A percentile compares a stretch with the other conserved stretches of the same genome.
These are phyloP conservation scores for Phytophthora melonis DNA, from an alignment of 352 stramenopile genomes.

Conservation along the genomic window DNA sequence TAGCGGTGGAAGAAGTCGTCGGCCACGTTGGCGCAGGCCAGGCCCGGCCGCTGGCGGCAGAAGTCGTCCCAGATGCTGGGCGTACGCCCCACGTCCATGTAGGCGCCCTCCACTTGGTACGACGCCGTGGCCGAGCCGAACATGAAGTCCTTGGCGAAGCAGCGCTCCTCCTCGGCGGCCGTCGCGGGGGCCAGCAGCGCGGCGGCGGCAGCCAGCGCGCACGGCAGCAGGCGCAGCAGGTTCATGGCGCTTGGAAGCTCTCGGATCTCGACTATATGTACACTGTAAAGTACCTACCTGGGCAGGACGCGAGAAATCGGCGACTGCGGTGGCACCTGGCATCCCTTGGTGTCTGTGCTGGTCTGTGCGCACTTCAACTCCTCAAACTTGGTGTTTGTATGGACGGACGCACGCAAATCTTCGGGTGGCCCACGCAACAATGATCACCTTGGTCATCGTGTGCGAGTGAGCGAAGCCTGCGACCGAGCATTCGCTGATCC, in stretches of 20 bases:
- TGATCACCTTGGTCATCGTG: neutral
- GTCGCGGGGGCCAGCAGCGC: constrained; percentile 8
- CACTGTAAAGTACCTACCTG: neutral
- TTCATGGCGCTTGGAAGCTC: constrained; percentile 11
- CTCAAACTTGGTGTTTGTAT: no score
- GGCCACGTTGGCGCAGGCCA: constrained; percentile 89
- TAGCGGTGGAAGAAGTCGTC: constrained; percentile 95
- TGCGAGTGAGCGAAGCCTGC: no score
- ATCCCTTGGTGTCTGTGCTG: neutral
- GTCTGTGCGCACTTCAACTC: constrained; percentile 15
- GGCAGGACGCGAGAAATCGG: constrained; percentile 14
- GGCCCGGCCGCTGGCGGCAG: constrained; percentile 58
- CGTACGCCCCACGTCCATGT: constrained; percentile 75
- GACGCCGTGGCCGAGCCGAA: constrained; percentile 88
- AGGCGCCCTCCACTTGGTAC: constrained; percentile 94
- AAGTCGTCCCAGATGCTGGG: constrained; percentile 94
- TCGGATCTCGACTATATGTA: no score
- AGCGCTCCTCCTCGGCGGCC: constrained; percentile 30
- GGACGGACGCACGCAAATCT: constrained; percentile 4
- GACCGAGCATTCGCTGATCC: no score
- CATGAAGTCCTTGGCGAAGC: constrained; percentile 70
- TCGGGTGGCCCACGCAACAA: constrained; percentile 9
- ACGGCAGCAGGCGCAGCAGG: constrained; percentile 20
- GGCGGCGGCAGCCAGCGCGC: constrained; percentile 17
- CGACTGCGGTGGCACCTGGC: constrained; percentile 6